Evolutionary conservation across 2,329 filamentous ascomycete species (phyloP).

Genomic region (Microcera coccophila): DNA sequence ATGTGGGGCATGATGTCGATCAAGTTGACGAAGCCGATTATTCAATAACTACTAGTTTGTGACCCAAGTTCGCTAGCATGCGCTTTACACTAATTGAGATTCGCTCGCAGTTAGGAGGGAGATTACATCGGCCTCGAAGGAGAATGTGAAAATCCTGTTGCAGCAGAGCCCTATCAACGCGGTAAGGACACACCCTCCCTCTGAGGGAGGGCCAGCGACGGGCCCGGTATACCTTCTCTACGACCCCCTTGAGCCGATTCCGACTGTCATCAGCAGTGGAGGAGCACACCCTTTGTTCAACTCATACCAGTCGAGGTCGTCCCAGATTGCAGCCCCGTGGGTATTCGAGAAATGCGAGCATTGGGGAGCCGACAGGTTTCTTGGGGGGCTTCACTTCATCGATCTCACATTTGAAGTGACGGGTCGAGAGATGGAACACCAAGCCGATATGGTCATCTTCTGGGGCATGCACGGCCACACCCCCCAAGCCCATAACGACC

Average conservation of each 20-base stretch:
- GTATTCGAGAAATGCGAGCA: conserved; percentile 12
- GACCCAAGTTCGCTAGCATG: no score
- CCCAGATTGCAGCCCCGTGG: conserved; percentile 19
- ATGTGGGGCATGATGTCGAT: not conserved
- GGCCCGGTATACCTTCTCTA: conserved; percentile 20
- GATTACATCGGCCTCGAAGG: conserved; percentile 8
- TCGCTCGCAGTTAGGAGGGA: not conserved
- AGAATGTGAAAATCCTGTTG: conserved; percentile 14
- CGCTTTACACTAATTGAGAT: no score
- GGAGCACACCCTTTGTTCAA: conserved; percentile 16
- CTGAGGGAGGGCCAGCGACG: conserved; percentile 2
- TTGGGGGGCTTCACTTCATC: conserved; percentile 22
- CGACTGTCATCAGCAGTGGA: not conserved
- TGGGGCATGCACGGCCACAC: conserved; percentile 18
- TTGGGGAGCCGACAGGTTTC: conserved; percentile 1
- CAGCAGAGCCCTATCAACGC: conserved; percentile 16
- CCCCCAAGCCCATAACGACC: not conserved
- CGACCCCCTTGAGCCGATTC: not conserved
- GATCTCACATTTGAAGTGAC: conserved; percentile 3
- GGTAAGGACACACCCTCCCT: conserved; percentile 2
- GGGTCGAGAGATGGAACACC: not conserved
- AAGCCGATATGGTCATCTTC: conserved; percentile 9
- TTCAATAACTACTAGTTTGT: not conserved
- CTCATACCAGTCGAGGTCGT: conserved; percentile 9
- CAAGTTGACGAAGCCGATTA: not conserved